Conservation (phyloP, 441 rosid genomes). For the Gossypium aridum region DNA sequence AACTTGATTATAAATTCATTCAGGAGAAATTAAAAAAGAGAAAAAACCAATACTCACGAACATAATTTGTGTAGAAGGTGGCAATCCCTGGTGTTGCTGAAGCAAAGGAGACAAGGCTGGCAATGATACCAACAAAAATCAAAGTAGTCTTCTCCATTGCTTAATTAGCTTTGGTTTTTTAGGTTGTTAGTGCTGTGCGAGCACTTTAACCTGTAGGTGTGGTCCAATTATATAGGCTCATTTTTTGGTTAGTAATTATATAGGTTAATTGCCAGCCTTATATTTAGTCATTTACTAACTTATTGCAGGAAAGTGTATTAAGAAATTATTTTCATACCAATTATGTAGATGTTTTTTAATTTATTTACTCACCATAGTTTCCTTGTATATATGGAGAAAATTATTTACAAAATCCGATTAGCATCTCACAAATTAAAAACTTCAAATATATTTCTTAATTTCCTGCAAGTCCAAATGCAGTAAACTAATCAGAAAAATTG, state of each 20-base stretch:
- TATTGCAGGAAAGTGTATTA: background rate
- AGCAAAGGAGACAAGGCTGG: constrained; percentile 1
- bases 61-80: constrained; percentile 18
- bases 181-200: background rate
- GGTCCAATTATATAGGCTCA: background rate
- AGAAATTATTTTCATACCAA: background rate
- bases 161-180: background rate
- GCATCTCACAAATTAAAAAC: background rate
- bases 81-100: constrained; percentile 19
- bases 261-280: background rate
- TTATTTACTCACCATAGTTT: background rate
- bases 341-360: background rate
- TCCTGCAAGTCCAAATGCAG: too few species aligned
- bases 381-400: background rate
- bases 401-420: background rate
- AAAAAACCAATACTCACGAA: constrained; percentile 8
- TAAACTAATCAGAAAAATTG: too few species aligned
- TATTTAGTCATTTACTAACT: background rate
- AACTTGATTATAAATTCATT: background rate
- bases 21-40: background rate
- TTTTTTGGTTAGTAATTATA: too few species aligned
- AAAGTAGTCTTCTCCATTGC: background rate
- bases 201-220: background rate
- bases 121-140: background rate
- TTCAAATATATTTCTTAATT: background rate